Conservation (phyloP, 2,329 filamentous ascomycete genomes). For the Aspergillus bombycis region DNA sequence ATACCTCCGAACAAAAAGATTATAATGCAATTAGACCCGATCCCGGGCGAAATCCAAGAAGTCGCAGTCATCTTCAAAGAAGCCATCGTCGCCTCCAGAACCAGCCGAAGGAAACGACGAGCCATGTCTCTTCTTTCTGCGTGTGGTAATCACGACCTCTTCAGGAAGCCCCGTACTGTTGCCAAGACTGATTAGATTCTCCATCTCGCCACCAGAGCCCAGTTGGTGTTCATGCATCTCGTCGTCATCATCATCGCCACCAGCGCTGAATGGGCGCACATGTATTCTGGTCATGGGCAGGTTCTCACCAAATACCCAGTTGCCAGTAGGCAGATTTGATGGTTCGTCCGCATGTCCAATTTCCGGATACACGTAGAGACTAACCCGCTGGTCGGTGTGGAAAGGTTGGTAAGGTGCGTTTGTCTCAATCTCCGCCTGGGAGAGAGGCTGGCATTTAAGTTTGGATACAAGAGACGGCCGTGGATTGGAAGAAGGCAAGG, state of each 20-base stretch:
- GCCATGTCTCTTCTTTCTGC: conserved; percentile 62
- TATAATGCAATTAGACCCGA: conserved; percentile 45
- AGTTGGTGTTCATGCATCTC: conserved; percentile 37
- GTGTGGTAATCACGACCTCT: conserved; percentile 80
- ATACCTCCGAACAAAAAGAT: not conserved
- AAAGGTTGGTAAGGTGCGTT: conserved; percentile 96
- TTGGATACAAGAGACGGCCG: conserved; percentile 45
- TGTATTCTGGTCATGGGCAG: conserved; percentile 53
- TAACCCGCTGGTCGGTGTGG: conserved; percentile 84
- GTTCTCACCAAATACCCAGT: conserved; percentile 59
- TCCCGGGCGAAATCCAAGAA: conserved; percentile 81
- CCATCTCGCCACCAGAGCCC: conserved; percentile 47
- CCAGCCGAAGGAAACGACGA: conserved; percentile 36
- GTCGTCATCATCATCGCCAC: conserved; percentile 39
- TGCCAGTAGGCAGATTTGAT: conserved; percentile 36
- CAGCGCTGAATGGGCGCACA: conserved; percentile 47
- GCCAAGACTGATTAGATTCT: conserved; percentile 54
- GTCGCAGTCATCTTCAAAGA: conserved; percentile 92
- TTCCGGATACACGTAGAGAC: conserved; percentile 67
- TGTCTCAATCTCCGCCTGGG: conserved; percentile 90
- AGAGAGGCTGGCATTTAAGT: conserved; percentile 57
- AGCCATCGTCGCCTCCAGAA: conserved; percentile 63
- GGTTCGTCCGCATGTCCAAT: conserved; percentile 46
- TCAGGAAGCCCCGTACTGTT: conserved; percentile 64
- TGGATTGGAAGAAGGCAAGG: conserved; percentile 42